Base-by-base conservation (phyloP, 331 rosid genomes). In the Saraca asoca region DNA sequence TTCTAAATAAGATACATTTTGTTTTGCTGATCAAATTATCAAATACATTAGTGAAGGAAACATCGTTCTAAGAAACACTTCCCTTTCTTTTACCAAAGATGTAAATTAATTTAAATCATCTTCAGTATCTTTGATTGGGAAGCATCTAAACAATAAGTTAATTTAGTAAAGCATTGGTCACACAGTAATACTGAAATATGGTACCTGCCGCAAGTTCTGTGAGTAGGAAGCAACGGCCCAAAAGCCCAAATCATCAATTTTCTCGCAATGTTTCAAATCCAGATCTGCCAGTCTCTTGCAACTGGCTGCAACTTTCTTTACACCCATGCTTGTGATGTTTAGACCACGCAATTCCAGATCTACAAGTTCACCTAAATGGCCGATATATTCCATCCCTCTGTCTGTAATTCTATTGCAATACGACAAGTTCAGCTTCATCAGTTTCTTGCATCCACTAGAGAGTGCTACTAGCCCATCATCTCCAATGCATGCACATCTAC, bases 291-390 rank as follows among this genome's bases (percentile, higher is more conserved):
- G 72, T 81, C 82, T 81, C 72, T 75, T 72, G 85, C 92, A 81
- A 24, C 79, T 54, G 49, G 64, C 34, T 64, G 87, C 88, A 53
- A 86, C 79, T 16, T 84, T 60, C 37, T 45, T 74, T 72, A 86
- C 68, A 42, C 91, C 88, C 16, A 71, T 54, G 61, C 87, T 65
- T 58, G 87, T 83, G 58, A 86, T 61, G 39, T 81, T 86, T 29
- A 86, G 80, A 9, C 81, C 83, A 7, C 91, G 91, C 79, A 86
- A 46, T 69, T 86, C 88, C 58, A 86, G 80, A 58, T 76, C 86
- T 46, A 76, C 76, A 50, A 86, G 73, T 62, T 81, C 82, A 12
- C 55, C 67, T 9, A 83, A 80, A 72, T 48, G 68, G 45, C 91
- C 48, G 57, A 83, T 65, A 63, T 51, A 64, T 60, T 74, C 79